phyloP scores from a whole-genome alignment of 1,284 basidiomycete species.

The Caloboletus firmus region DNA sequence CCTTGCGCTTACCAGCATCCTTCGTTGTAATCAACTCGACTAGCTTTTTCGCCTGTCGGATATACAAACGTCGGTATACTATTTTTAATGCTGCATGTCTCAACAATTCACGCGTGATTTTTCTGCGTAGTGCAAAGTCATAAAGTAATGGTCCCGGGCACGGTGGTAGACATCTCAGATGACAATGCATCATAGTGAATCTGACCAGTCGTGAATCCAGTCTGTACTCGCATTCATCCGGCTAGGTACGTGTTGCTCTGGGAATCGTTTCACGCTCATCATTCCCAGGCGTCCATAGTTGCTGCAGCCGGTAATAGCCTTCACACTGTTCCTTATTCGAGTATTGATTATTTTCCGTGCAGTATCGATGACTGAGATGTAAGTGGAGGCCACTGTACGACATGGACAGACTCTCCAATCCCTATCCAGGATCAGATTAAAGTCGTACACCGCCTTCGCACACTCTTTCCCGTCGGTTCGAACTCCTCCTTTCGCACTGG shows the following conservation, averaged over 20 bases:
- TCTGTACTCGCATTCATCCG: conserved; percentile 18
- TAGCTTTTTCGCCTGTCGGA: conserved; percentile 29
- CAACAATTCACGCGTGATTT: background rate
- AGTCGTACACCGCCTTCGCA: conserved; percentile 14
- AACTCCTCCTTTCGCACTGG: background rate
- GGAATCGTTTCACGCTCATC: background rate
- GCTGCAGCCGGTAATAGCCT: conserved; percentile 22
- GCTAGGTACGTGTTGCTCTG: conserved; percentile 11
- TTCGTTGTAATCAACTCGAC: background rate
- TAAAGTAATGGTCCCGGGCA: conserved; percentile 16
- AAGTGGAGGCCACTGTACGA: background rate
- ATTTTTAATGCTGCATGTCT: background rate
- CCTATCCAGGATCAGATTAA: conserved; percentile 15
- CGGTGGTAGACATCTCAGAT: conserved; percentile 15
- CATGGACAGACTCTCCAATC: background rate
- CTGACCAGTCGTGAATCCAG: conserved; percentile 11
- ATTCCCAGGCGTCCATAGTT: conserved; percentile 5
- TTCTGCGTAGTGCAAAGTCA: conserved; percentile 17
- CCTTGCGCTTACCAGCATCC: no score
- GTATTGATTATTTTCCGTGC: background rate
- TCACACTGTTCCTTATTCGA: background rate
- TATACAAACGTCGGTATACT: conserved; percentile 24
- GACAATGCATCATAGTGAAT: background rate
- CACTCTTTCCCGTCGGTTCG: conserved; percentile 17
- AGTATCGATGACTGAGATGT: conserved; percentile 29